Conservation (phyloP, 2,329 filamentous ascomycete species). For the Beauveria sp. region DNA sequence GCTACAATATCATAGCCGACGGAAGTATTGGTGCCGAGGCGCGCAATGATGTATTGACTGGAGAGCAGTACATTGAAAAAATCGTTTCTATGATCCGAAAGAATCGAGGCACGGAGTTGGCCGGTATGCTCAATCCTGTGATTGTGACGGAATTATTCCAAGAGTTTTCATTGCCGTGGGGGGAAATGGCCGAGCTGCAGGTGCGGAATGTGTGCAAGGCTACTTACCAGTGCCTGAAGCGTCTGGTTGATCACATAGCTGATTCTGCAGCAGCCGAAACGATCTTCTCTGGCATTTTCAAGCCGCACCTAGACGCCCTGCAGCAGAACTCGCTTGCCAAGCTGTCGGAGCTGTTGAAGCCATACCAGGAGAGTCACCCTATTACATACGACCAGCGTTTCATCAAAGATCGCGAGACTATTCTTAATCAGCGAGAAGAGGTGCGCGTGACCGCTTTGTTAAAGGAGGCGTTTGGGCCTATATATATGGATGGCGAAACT, state of each 20-base stretch:
- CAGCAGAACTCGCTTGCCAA: no score
- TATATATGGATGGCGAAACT: no score
- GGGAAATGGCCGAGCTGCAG: slow-evolving; percentile 28
- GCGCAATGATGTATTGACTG: background rate
- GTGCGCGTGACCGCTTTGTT: no score
- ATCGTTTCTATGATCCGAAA: slow-evolving; percentile 18
- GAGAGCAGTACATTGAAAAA: slow-evolving; percentile 16
- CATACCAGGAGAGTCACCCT: no score
- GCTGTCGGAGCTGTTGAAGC: no score
- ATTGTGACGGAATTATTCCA: slow-evolving; percentile 52
- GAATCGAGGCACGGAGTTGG: slow-evolving; percentile 41
- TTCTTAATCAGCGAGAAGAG: no score
- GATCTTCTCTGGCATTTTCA: no score
- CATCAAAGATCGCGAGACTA: no score
- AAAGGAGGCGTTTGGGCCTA: no score
- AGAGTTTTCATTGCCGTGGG: slow-evolving; percentile 51
- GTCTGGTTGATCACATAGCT: background rate
- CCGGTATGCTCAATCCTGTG: slow-evolving; percentile 52
- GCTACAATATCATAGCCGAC: slow-evolving; percentile 23
- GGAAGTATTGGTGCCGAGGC: background rate
- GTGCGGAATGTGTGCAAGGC: slow-evolving; percentile 13
- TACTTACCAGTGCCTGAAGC: slow-evolving; percentile 6
- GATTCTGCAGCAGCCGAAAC: no score
- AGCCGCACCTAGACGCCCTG: no score
- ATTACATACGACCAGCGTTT: no score